Evolutionary conservation across 176 grass and related monocot species (phyloP).

Genomic region (Areca catechu): DNA sequence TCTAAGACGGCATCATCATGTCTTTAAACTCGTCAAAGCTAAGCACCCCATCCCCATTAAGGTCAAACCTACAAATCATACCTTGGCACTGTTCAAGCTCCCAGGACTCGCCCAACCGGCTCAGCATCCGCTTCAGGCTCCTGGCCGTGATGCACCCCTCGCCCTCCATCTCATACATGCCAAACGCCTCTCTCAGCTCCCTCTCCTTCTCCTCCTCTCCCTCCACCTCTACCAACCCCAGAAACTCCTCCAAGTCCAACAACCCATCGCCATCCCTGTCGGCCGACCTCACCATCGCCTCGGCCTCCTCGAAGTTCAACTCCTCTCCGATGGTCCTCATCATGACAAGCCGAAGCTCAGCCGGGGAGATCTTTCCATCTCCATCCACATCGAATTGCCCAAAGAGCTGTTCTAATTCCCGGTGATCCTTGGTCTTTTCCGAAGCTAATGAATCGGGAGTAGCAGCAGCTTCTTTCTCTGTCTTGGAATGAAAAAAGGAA

Average conservation of each 20-base stretch:
- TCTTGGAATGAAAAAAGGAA: too few relatives aligned
- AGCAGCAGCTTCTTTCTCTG: too few relatives aligned
- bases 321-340: constrained; percentile 22
- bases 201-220: constrained; percentile 7
- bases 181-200: constrained; percentile 25
- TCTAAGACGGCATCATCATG: constrained; percentile 21
- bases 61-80: constrained; percentile 25
- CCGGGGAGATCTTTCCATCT: constrained; percentile 23
- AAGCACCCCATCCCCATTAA: constrained; percentile 27
- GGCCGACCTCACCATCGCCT: constrained; percentile 16
- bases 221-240: constrained; percentile 10
- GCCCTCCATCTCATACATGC: constrained; percentile 38
- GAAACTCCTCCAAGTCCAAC: constrained; percentile 28
- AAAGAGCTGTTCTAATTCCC: constrained; percentile 1
- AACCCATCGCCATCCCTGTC: constrained; percentile 25
- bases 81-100: constrained; percentile 22
- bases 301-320: constrained; percentile 19
- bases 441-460: too few relatives aligned
- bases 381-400: constrained; percentile 19
- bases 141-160: constrained; percentile 28
- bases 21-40: constrained; percentile 33
- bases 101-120: constrained; percentile 16
- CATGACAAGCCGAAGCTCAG: constrained; percentile 19
- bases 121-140: constrained; percentile 33
- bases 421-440: too few relatives aligned